A percentile compares a stretch with the other conserved stretches of the same genome.
These are phyloP conservation scores for Cryphonectria radicalis DNA, from an alignment of 2,329 filamentous ascomycete species.

Conservation along the genomic window DNA sequence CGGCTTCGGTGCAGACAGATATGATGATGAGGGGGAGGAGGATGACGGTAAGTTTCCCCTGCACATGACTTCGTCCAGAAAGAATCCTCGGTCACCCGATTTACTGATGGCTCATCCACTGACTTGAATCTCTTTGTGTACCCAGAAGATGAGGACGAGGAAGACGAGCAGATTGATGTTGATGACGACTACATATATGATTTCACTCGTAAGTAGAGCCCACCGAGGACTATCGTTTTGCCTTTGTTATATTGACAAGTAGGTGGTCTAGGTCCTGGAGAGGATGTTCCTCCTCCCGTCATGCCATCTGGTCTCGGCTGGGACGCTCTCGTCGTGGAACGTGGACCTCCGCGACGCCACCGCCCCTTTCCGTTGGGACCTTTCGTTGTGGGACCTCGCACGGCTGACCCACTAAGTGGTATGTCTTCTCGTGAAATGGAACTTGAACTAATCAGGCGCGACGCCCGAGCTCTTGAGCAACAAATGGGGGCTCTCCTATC, in stretches of 20 bases:
- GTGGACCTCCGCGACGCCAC: constrained; percentile 56
- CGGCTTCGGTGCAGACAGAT: constrained; percentile 26
- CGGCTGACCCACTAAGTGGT: constrained; percentile 53
- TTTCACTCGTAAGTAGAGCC: constrained; percentile 55
- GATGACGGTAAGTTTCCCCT: constrained; percentile 54
- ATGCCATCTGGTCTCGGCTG: constrained; percentile 57
- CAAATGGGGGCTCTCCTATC: constrained; percentile 23
- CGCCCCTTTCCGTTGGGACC: constrained; percentile 61
- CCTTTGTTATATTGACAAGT: constrained; percentile 14
- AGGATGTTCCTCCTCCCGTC: constrained; percentile 49
- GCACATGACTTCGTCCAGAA: background rate
- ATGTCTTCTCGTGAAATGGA: constrained; percentile 37
- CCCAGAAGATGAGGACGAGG: constrained; percentile 59
- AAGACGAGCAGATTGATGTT: constrained; percentile 70
- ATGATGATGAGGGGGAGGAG: constrained; percentile 63
- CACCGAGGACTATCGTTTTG: background rate
- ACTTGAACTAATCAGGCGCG: constrained; percentile 17
- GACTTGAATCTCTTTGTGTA: constrained; percentile 8
- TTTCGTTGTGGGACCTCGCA: constrained; percentile 59
- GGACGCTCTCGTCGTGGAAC: constrained; percentile 59
- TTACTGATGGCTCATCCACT: constrained; percentile 27
- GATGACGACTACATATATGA: constrained; percentile 70
- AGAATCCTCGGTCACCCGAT: background rate
- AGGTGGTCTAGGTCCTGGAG: constrained; percentile 35
- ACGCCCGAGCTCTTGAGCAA: constrained; percentile 20